phyloP scores from a whole-genome alignment of 164 flowering plant genomes.

The Chimonanthus praecox region DNA sequence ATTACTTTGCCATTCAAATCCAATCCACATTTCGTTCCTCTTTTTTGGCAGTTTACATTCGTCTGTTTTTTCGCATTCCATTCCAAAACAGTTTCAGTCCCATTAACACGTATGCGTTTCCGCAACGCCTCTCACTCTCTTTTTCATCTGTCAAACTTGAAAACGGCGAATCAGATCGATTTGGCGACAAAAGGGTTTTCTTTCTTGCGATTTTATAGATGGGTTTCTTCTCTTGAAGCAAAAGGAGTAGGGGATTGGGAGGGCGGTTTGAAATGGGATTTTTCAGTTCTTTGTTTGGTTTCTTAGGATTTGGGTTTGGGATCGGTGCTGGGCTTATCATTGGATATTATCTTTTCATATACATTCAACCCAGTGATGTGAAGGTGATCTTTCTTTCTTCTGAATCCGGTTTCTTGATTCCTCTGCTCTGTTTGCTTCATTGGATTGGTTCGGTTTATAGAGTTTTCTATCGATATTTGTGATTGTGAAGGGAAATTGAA shows the following conservation, averaged over 20 bases:
- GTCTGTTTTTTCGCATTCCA: neutral
- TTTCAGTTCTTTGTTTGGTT: constrained; percentile 52
- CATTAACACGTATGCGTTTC: neutral
- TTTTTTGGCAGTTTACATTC: neutral
- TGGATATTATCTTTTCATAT: constrained; percentile 73
- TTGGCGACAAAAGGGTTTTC: neutral
- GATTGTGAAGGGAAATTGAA: neutral
- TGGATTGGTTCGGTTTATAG: neutral
- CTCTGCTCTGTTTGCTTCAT: neutral
- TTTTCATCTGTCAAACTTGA: neutral
- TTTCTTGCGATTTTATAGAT: neutral
- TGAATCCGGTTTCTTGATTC: neutral
- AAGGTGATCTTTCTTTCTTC: constrained; percentile 30
- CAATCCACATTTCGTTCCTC: neutral
- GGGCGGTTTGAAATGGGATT: constrained; percentile 49
- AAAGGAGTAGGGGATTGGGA: neutral
- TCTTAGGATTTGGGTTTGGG: constrained; percentile 73
- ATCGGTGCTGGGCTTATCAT: constrained; percentile 47
- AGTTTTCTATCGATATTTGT: neutral
- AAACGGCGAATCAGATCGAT: neutral
- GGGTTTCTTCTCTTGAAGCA: constrained; percentile 24
- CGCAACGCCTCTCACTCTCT: neutral
- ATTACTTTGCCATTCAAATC: neutral
- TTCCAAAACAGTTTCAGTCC: neutral
- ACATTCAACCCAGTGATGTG: constrained; percentile 61